Evolutionary conservation across 495 filamentous ascomycete species (phyloP).

Genomic region (Aspergillus olivimuriae): DNA sequence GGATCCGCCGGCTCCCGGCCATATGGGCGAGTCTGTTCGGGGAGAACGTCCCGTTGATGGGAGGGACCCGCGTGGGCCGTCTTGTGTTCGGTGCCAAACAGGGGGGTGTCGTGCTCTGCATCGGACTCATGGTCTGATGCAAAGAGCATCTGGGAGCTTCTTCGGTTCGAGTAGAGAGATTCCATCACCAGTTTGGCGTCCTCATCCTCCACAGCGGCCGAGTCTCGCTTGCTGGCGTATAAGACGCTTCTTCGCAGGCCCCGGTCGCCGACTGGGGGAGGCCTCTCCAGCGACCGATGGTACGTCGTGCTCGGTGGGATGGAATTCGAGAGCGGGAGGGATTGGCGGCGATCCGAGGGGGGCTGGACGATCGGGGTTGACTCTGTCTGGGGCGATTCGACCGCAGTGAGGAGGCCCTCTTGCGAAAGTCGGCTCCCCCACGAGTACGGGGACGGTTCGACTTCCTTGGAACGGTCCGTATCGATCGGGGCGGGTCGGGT

Average conservation of each 20-base stretch:
- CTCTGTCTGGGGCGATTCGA: constrained; percentile 17
- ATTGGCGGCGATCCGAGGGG: constrained; percentile 10
- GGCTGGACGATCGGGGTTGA: neutral
- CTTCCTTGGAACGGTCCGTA: constrained; percentile 47
- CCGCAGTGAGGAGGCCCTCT: constrained; percentile 48
- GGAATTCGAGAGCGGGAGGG: constrained; percentile 19
- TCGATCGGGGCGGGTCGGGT: constrained; percentile 48
- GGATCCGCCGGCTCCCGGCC: constrained; percentile 34
- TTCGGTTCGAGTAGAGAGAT: constrained; percentile 42
- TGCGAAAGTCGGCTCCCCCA: constrained; percentile 63
- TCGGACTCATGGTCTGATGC: constrained; percentile 17
- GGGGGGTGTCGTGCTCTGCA: constrained; percentile 37
- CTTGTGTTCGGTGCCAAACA: constrained; percentile 38
- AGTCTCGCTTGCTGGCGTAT: constrained; percentile 38
- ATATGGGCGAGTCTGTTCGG: constrained; percentile 6
- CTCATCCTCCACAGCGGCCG: constrained; percentile 52
- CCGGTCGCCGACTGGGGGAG: constrained; percentile 25
- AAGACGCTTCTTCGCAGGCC: constrained; percentile 44
- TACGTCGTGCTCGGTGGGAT: constrained; percentile 26
- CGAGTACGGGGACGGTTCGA: constrained; percentile 58
- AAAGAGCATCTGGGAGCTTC: constrained; percentile 26
- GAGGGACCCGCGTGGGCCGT: neutral
- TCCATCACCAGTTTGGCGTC: constrained; percentile 62
- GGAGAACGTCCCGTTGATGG: too few relatives aligned
- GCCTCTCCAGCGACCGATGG: constrained; percentile 32